These are phyloP conservation scores for Lipomyces chichibuensis DNA, from an alignment of 805 yeast species.

Conservation along the genomic window DNA sequence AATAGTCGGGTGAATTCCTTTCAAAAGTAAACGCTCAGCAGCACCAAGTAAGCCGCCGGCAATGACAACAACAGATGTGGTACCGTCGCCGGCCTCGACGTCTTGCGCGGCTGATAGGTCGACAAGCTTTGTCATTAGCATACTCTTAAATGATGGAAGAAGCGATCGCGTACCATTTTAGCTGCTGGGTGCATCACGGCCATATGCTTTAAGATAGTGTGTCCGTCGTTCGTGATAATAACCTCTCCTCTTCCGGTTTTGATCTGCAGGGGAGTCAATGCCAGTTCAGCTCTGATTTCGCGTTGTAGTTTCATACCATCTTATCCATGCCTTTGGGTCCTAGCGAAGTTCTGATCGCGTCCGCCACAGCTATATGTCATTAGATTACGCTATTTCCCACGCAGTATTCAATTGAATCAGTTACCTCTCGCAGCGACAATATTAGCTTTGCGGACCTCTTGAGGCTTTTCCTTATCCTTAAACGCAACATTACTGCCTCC, in stretches of 20 bases:
- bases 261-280: slow-evolving; percentile 46
- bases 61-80: slow-evolving; percentile 93
- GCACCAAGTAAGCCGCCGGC: slow-evolving; percentile 95
- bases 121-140: slow-evolving; percentile 52
- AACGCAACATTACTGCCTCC: slow-evolving; percentile 61
- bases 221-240: slow-evolving; percentile 96
- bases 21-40: slow-evolving; percentile 83
- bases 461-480: slow-evolving; percentile 91
- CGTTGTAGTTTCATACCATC: slow-evolving; percentile 54
- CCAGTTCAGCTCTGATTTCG: background rate
- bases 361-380: slow-evolving; percentile 69
- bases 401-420: background rate
- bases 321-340: slow-evolving; percentile 99
- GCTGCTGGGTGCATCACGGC: slow-evolving; percentile 99
- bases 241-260: slow-evolving; percentile 91
- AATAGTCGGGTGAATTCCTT: slow-evolving; percentile 91
- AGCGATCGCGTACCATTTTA: slow-evolving; percentile 61
- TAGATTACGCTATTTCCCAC: background rate
- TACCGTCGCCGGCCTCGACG: slow-evolving; percentile 99
- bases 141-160: background rate
- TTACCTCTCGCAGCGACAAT: slow-evolving; percentile 77
- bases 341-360: slow-evolving; percentile 89
- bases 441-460: slow-evolving; percentile 86
- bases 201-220: slow-evolving; percentile 95
- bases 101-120: slow-evolving; percentile 98